Evolutionary conservation across 2,329 filamentous ascomycete species (phyloP).

Genomic region (Colletotrichum sp.): DNA sequence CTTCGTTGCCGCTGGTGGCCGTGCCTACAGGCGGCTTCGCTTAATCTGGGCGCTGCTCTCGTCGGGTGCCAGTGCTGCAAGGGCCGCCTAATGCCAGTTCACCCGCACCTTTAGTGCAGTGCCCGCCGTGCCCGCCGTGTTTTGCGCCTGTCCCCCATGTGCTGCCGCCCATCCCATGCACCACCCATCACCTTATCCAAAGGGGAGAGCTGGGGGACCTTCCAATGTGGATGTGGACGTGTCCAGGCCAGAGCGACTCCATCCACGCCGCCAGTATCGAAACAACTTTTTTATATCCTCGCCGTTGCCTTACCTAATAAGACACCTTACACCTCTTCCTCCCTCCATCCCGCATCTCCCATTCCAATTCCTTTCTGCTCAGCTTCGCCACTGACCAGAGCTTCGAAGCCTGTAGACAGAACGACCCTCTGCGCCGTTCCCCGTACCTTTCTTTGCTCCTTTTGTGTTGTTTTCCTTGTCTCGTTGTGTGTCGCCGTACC

Average conservation of each 20-base stretch:
- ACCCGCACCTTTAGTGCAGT: background rate
- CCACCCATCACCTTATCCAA: background rate
- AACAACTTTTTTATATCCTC: slow-evolving; percentile 5
- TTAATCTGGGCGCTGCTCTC: background rate
- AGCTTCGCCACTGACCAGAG: slow-evolving; percentile 11
- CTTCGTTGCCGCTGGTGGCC: background rate
- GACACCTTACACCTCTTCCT: slow-evolving; percentile 6
- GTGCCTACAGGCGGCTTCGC: background rate
- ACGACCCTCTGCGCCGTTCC: slow-evolving; percentile 4
- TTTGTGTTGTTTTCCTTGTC: background rate
- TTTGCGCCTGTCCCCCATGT: background rate
- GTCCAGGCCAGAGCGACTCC: background rate
- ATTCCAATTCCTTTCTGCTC: background rate
- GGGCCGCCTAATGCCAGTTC: slow-evolving; percentile 7
- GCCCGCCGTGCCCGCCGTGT: background rate
- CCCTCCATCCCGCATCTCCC: background rate
- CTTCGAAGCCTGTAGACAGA: background rate
- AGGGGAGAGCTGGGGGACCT: background rate
- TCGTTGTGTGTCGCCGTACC: background rate
- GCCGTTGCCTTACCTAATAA: slow-evolving; percentile 14
- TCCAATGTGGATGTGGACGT: background rate
- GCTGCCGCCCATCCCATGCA: background rate
- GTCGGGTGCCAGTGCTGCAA: slow-evolving; percentile 11
- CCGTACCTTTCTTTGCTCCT: background rate
- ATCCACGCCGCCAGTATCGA: background rate